These are phyloP conservation scores for Jaltomata sinuosa DNA, from an alignment of 257 asterid species.

Conservation along the genomic window DNA sequence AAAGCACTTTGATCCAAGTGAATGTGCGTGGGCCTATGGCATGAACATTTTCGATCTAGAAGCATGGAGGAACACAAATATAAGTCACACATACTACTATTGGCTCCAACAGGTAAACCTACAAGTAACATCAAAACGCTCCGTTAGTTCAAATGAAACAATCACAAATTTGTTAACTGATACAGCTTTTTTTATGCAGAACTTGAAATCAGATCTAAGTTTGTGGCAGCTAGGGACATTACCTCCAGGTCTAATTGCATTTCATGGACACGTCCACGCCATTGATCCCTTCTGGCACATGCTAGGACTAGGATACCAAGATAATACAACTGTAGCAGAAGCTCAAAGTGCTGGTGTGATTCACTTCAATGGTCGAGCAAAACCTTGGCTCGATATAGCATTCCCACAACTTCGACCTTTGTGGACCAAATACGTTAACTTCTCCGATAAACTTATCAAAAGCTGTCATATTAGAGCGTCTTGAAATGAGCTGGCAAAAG, in stretches of 20 bases:
- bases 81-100: slow-evolving; percentile 65
- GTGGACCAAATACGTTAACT: slow-evolving; percentile 73
- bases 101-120: slow-evolving; percentile 75
- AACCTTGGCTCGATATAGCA: slow-evolving; percentile 98
- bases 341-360: slow-evolving; percentile 79
- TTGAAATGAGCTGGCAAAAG: slow-evolving; percentile 22
- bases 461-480: slow-evolving; percentile 68
- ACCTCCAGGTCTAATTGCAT: slow-evolving; percentile 92
- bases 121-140: neutral
- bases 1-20: slow-evolving; percentile 53
- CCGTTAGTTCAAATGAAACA: neutral
- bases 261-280: slow-evolving; percentile 63
- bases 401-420: slow-evolving; percentile 72
- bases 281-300: slow-evolving; percentile 94
- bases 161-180: neutral
- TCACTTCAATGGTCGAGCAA: slow-evolving; percentile 94
- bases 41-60: slow-evolving; percentile 88
- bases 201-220: slow-evolving; percentile 80
- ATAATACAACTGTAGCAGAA: slow-evolving; percentile 53
- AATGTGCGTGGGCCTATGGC: slow-evolving; percentile 99
- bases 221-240: slow-evolving; percentile 96
- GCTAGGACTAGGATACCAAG: slow-evolving; percentile 94
- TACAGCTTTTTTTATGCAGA: slow-evolving; percentile 31
- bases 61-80: slow-evolving; percentile 85
- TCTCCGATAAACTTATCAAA: slow-evolving; percentile 72